Percentiles rank a stretch among this genome's conserved stretches.
Evolutionary conservation across 805 yeast genomes (phyloP).

Genomic region (Henningerozyma blattae): DNA sequence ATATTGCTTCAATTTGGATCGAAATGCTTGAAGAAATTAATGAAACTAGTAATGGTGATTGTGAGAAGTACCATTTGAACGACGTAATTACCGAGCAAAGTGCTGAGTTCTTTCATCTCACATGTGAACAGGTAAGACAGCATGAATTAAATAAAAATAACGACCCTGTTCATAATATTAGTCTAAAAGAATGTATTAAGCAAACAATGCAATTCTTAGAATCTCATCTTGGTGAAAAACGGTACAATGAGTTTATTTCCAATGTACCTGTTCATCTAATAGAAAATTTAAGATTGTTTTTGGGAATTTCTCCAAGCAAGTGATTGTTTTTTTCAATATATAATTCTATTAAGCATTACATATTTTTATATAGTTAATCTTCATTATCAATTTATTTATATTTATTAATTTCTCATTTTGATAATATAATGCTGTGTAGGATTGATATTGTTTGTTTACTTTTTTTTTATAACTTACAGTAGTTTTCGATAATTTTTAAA

Average conservation of each 20-base stretch:
- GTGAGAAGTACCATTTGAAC: constrained; percentile 38
- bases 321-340: background rate
- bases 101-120: constrained; percentile 14
- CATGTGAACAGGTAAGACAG: constrained; percentile 33
- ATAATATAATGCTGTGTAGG: too few species aligned
- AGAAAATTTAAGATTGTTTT: constrained; percentile 19
- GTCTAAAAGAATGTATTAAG: constrained; percentile 34
- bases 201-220: constrained; percentile 19
- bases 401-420: too few species aligned
- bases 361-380: background rate
- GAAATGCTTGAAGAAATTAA: constrained; percentile 62
- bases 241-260: constrained; percentile 14
- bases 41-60: constrained; percentile 48
- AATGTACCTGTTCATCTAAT: constrained; percentile 12
- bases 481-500: too few species aligned
- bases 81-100: constrained; percentile 27
- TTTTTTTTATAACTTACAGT: too few species aligned
- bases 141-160: constrained; percentile 24
- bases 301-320: constrained; percentile 7
- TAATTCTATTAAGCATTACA: background rate
- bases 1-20: constrained; percentile 33
- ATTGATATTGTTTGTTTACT: too few species aligned
- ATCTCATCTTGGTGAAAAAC: constrained; percentile 13
- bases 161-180: constrained; percentile 46
- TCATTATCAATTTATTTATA: too few species aligned